Evolutionary conservation across 345 rosid species (phyloP).

Genomic region (Lepidium didymum): DNA sequence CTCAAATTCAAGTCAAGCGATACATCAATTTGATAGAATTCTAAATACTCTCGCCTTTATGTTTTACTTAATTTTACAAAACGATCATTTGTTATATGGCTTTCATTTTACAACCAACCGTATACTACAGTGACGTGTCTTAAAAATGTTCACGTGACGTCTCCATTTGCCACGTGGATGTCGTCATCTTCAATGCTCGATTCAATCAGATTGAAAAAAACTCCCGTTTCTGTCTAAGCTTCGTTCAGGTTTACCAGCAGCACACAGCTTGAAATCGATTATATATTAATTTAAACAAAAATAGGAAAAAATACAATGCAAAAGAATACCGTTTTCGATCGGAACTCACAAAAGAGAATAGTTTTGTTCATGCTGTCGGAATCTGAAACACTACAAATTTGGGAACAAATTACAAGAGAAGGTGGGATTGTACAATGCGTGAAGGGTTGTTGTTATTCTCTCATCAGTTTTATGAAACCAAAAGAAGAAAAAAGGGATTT

Average conservation of each 20-base stretch:
- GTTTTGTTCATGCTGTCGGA: constrained; percentile 9
- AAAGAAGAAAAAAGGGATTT: neutral
- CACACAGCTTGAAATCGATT: neutral
- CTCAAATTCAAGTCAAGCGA: too few relatives aligned
- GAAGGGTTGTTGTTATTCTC: neutral
- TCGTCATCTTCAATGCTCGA: neutral
- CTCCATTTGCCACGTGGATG: neutral
- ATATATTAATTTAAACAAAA: neutral
- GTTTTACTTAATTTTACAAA: neutral
- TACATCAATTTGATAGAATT: neutral
- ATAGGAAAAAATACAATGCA: neutral
- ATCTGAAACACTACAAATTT: constrained; percentile 15
- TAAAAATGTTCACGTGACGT: too few relatives aligned
- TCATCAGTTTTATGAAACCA: constrained; percentile 19
- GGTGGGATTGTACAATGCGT: constrained; percentile 28
- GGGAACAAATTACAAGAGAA: constrained; percentile 23
- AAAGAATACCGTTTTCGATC: neutral
- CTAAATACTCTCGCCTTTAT: neutral
- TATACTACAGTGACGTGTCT: neutral
- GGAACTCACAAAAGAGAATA: constrained; percentile 16
- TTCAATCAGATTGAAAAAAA: neutral
- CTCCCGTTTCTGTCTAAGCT: neutral
- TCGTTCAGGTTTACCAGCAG: neutral
- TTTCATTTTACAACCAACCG: too few relatives aligned
- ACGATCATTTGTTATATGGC: neutral